Evolutionary conservation across 805 yeast species (phyloP), one percentile per base, ranked within the genome.

Genomic region (Yarrowia sp.): DNA sequence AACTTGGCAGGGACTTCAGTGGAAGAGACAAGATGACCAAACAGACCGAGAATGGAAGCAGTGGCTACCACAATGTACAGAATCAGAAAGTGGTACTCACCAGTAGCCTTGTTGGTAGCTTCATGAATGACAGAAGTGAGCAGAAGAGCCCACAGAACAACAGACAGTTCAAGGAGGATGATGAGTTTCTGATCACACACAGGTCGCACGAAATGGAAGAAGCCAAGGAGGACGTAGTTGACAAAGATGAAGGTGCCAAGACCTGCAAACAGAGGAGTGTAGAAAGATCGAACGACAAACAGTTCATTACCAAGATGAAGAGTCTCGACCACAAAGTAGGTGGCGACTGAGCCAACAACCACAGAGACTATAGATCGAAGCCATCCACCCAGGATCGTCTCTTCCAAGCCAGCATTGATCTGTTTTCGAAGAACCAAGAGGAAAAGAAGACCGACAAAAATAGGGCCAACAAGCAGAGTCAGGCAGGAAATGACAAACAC

Each of bases 101-200:
- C 82, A 66, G 70, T 77, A 69, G 84, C 86, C 42, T 80, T 80
- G 42, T 79, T 76, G 0, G 78, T 75, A 68, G 81, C 80, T 50
- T 81, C 79, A 32, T 80, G 71, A 28, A 83, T 78, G 8, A 89
- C 86, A 13, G 80, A 74, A 62, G 81, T 78, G 1, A 86, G 71
- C 63, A 88, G 77, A 0, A 76, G 69, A 0, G 80, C 63, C 96
- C 96, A 91, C 65, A 81, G 76, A 3, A 83, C 66, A 39, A 82
- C 73, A 38, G 86, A 81, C 11, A 83, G 74, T 73, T 88, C 88
- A 22, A 86, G 69, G 2, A 86, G 72, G 2, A 83, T 77, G 17
- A 85, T 77, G 65, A 87, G 79, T 71, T 89, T 88, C 69, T 85
- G 85, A 69, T 85, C 87, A 66, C 80, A 83, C 17, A 81, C 79